Percentiles rank a stretch among this genome's conserved stretches.
phyloP scores from a whole-genome alignment of 306 rosid genomes.

The Albizia julibrissin region DNA sequence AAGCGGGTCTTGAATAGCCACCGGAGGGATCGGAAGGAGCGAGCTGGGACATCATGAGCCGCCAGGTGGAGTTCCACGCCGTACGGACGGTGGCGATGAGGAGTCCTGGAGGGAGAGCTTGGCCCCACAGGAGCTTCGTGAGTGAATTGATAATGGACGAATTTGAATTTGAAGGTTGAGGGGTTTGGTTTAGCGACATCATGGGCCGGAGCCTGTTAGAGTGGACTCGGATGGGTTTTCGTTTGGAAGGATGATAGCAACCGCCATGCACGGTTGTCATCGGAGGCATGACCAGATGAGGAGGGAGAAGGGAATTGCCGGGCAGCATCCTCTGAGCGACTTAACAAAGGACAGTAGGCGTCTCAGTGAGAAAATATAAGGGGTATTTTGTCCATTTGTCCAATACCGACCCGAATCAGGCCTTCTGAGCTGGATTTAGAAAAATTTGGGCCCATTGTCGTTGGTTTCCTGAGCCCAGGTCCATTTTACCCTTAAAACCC shows the following conservation, averaged over 20 bases:
- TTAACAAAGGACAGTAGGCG: neutral
- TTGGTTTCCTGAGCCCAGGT: neutral
- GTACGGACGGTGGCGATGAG: conserved; percentile 78
- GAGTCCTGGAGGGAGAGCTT: conserved; percentile 81
- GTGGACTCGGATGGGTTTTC: conserved; percentile 7
- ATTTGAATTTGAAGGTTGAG: conserved; percentile 38
- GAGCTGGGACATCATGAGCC: conserved; percentile 88
- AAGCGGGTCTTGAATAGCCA: conserved; percentile 68
- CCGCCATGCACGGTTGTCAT: neutral
- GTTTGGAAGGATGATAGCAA: conserved; percentile 18
- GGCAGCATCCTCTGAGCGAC: conserved; percentile 29
- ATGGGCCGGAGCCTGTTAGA: conserved; percentile 19
- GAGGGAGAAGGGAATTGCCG: conserved; percentile 22
- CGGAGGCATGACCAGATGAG: conserved; percentile 28
- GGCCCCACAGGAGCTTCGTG: conserved; percentile 87
- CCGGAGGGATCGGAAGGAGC: conserved; percentile 87
- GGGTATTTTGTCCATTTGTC: neutral
- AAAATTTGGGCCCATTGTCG: neutral
- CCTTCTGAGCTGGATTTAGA: neutral
- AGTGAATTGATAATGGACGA: conserved; percentile 52
- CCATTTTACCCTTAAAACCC: neutral
- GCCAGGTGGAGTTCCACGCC: conserved; percentile 87
- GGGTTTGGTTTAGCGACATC: conserved; percentile 57
- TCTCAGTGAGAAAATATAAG: neutral
- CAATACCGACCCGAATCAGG: no score